phyloP scores from a whole-genome alignment of 2,329 filamentous ascomycete species.

The Fusarium sp. region DNA sequence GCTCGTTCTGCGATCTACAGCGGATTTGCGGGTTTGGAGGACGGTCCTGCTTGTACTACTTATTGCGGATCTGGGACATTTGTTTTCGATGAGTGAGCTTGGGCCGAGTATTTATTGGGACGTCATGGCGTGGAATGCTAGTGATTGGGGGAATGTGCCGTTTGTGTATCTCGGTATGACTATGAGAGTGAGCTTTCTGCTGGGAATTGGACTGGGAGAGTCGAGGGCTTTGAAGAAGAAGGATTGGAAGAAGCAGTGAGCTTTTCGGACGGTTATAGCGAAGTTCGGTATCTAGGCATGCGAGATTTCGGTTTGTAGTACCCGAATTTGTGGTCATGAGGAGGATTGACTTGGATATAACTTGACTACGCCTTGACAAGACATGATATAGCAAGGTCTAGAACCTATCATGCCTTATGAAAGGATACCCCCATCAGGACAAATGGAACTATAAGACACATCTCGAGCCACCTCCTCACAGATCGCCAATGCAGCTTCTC shows the following conservation, averaged over 20 bases:
- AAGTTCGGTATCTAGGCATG: background rate
- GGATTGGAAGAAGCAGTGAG: slow-evolving; percentile 34
- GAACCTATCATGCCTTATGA: background rate
- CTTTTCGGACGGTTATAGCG: background rate
- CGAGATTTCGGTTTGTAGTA: slow-evolving; percentile 29
- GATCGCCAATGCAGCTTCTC: background rate
- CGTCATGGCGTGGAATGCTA: slow-evolving; percentile 69
- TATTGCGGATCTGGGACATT: slow-evolving; percentile 79
- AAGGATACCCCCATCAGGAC: slow-evolving; percentile 17
- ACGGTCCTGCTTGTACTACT: slow-evolving; percentile 73
- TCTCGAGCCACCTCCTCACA: background rate
- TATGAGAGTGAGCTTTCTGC: slow-evolving; percentile 67
- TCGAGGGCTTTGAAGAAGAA: slow-evolving; percentile 40
- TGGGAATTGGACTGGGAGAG: slow-evolving; percentile 61
- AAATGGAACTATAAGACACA: background rate
- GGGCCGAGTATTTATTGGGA: slow-evolving; percentile 72
- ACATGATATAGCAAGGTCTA: slow-evolving; percentile 6
- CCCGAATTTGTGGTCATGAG: slow-evolving; percentile 16
- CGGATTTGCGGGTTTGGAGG: slow-evolving; percentile 75
- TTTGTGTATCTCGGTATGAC: slow-evolving; percentile 74
- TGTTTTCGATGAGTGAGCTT: slow-evolving; percentile 70
- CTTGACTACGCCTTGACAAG: slow-evolving; percentile 4
- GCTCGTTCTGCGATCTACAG: slow-evolving; percentile 74
- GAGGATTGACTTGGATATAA: background rate
- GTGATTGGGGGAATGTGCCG: slow-evolving; percentile 73